Base-by-base conservation (phyloP, 352 stramenopile genomes). In the Phytophthora megakarya region DNA sequence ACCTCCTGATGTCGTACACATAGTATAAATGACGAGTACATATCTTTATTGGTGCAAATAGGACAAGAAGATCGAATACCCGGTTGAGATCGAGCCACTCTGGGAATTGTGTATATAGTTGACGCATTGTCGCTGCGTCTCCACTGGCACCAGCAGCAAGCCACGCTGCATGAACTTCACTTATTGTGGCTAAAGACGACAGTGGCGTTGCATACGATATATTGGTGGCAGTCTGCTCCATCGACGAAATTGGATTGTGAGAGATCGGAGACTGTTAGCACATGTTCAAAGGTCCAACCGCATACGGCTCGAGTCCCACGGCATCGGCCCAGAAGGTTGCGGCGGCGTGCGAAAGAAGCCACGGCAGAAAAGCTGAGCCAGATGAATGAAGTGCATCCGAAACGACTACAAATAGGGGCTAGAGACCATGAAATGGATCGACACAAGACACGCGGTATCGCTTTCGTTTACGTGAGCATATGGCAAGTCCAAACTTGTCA, bases 1-100 rank as follows among this genome's bases (percentile, higher is more conserved):
- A 35, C 30, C 8, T 35, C 1, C 30, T 35, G 30, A 35, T n/a
- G n/a, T n/a, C n/a, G n/a, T n/a, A n/a, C n/a, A n/a, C n/a, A n/a
- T n/a, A n/a, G n/a, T n/a, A n/a, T n/a, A n/a, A n/a, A n/a, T n/a
- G n/a, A n/a, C n/a, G n/a, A n/a, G n/a, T n/a, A n/a, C n/a, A 35
- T 35, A 12, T 12, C 30, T 35, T 35, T 35, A 35, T 11, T 11
- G 8, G 8, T 35, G 30, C 30, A 35, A 35, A 35, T 35, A 2
- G 30, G 30, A 35, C 30, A 35, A 35, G 30, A 35, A 3, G 30
- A 12, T 35, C 3, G 37, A 16, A 23, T 72, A 72, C 64, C 37
- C 44, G 57, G 4, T 63, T 22, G 15, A 72, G 46, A 32, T 53
- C 46, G 32, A 72, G 58, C 64, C 64, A 72, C n/a, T 45, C 19